phyloP scores from a whole-genome alignment of 108 stramenopile species.

The Aurantiochytrium sp. region DNA sequence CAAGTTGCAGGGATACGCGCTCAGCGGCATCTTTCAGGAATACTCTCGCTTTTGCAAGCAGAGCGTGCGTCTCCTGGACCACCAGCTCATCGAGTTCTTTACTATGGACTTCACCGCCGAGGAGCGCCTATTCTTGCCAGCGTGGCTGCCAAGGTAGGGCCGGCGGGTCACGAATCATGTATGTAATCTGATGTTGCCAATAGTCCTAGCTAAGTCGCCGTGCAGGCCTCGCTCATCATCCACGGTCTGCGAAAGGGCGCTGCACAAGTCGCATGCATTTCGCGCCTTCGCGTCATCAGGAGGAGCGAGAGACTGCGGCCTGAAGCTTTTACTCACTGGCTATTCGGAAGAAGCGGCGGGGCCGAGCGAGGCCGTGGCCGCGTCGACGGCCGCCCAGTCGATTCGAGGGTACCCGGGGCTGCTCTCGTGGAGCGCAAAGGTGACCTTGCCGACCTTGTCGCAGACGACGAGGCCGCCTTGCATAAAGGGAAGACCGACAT shows the following conservation, averaged over 20 bases:
- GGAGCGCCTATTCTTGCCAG: background rate
- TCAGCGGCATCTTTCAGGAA: slow-evolving; percentile 27
- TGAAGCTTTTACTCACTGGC: no score
- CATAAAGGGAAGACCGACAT: background rate
- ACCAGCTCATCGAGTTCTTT: slow-evolving; percentile 35
- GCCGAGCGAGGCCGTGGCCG: no score
- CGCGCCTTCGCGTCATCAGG: background rate
- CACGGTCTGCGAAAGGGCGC: no score
- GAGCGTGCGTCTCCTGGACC: slow-evolving; percentile 31
- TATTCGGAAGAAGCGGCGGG: no score
- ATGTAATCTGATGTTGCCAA: no score
- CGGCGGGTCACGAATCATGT: no score
- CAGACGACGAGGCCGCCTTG: background rate
- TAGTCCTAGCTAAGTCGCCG: no score
- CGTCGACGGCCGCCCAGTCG: background rate
- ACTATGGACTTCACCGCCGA: background rate
- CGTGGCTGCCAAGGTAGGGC: background rate
- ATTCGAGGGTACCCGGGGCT: background rate
- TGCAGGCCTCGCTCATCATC: no score
- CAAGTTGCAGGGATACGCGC: slow-evolving; percentile 22
- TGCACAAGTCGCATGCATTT: background rate
- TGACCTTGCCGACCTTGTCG: background rate
- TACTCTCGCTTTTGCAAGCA: slow-evolving; percentile 22
- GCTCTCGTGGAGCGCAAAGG: background rate
- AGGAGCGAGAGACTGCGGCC: no score